Conservation (phyloP, 2,329 filamentous ascomycete genomes). For the Neurospora sp. region DNA sequence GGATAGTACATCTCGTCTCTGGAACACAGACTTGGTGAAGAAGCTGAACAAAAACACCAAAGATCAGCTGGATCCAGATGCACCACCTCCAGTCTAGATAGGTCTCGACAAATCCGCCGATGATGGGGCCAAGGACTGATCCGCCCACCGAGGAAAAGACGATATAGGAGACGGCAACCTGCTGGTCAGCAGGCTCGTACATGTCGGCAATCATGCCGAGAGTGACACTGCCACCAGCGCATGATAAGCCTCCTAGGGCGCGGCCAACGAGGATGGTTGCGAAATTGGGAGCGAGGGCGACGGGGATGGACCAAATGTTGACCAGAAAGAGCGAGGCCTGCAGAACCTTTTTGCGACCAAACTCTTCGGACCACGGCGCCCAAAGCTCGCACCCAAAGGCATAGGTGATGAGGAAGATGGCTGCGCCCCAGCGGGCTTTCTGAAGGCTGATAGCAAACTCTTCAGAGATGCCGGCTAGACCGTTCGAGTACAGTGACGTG, state of each 20-base stretch:
- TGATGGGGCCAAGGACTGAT: constrained; percentile 65
- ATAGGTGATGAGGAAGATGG: constrained; percentile 70
- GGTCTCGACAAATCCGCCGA: constrained; percentile 66
- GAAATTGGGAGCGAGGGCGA: constrained; percentile 66
- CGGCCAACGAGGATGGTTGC: constrained; percentile 60
- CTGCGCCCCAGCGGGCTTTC: constrained; percentile 61
- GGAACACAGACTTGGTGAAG: constrained; percentile 62
- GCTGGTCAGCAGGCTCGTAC: constrained; percentile 61
- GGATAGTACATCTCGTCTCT: constrained; percentile 66
- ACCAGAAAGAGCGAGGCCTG: constrained; percentile 65
- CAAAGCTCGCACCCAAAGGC: constrained; percentile 82
- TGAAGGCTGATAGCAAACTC: constrained; percentile 61
- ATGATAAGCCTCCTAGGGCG: constrained; percentile 59
- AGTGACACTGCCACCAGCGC: constrained; percentile 64
- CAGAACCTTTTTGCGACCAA: constrained; percentile 67
- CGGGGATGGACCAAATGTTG: constrained; percentile 67
- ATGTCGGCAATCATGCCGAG: constrained; percentile 68
- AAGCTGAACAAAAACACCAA: constrained; percentile 59
- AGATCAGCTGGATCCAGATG: constrained; percentile 80
- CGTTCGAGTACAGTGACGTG: constrained; percentile 65
- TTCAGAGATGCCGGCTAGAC: constrained; percentile 51
- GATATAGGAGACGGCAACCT: constrained; percentile 67
- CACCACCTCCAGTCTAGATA: constrained; percentile 56
- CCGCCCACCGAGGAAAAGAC: constrained; percentile 74
- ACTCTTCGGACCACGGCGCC: constrained; percentile 80